Conservation (phyloP, 345 rosid species). For the Turritis glabra region DNA sequence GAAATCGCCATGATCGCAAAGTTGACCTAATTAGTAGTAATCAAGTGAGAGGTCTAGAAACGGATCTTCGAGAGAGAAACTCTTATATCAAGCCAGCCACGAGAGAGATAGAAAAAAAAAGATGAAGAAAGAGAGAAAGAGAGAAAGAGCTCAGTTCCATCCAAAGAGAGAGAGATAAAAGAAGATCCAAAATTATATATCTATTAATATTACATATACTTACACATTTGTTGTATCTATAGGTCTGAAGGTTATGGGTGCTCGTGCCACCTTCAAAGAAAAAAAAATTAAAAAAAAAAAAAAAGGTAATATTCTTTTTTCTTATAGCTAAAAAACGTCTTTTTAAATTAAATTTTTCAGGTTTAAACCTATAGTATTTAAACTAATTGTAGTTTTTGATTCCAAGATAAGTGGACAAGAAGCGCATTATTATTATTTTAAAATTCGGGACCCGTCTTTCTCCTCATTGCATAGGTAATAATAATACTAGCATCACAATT, state of each 20-base stretch:
- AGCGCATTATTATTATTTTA: constrained; percentile 4
- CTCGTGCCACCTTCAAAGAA: constrained; percentile 39
- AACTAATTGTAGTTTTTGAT: constrained; percentile 23
- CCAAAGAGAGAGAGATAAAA: constrained; percentile 20
- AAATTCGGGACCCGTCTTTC: neutral
- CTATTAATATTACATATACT: constrained; percentile 22
- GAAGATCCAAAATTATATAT: constrained; percentile 35
- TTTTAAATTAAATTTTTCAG: constrained; percentile 20
- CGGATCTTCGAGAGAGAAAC: constrained; percentile 28
- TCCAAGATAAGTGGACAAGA: constrained; percentile 39
- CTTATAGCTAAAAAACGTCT: constrained; percentile 13
- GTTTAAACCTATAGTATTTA: constrained; percentile 5
- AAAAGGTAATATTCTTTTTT: constrained; percentile 24
- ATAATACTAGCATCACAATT: neutral
- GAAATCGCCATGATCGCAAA: constrained; percentile 28
- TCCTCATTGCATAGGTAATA: constrained; percentile 8
- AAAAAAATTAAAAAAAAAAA: constrained; percentile 5
- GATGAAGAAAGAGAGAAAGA: constrained; percentile 1
- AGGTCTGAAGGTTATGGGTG: constrained; percentile 38
- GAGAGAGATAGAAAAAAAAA: constrained; percentile 2
- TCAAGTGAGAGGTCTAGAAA: constrained; percentile 18
- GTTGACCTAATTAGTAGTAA: constrained; percentile 7
- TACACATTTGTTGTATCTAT: constrained; percentile 11
- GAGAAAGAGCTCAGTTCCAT: constrained; percentile 33
- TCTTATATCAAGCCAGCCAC: constrained; percentile 16